Base-by-base conservation (phyloP, 2,329 filamentous ascomycete genomes). In the Monosporascus ibericus region DNA sequence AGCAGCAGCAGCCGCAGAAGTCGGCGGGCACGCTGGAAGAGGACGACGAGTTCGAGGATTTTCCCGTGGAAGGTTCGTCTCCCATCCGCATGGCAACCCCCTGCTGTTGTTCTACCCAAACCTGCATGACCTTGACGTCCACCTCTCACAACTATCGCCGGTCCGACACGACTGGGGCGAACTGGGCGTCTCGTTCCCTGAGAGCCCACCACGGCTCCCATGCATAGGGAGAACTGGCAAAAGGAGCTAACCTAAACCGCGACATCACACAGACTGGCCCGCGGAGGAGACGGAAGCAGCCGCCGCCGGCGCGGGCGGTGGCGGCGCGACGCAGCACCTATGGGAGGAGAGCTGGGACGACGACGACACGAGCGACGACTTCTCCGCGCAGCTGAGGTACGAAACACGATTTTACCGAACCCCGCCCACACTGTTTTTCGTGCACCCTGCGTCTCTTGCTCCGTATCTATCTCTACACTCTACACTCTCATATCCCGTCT, bases 291-390 rank as follows among this genome's bases (percentile, higher is more conserved):
- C 90, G 56, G 90, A 96, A 68, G 87, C 86, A 52, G 88, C 65
- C 22, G 58, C 65, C 46, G 57, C 63, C 5, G 52, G 56, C 27
- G 58, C 87, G 52, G 79, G 81, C 65, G 84, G 79, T 55, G 83
- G 76, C 62, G 86, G 85, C 65, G 82, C 85, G 55, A 79, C 77
- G 58, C 75, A 81, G 70, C 92, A 97, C 75, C 78, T 99, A 51
- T 99, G 94, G 94, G 94, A 99, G 74, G 94, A 99, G 79, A 96
- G 91, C 79, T 99, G 94, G 94, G 94, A 99, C 68, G 94, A 99
- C 67, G 92, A 97, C 70, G 94, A 97, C 73, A 94, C 90, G 60
- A 94, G 82, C 65, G 94, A 99, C 69, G 94, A 99, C 67, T 99
- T 99, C 71, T 94, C 91, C 14, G 83, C 88, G 65, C 92, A 97